These are phyloP conservation scores for Hypoxylon subgilvum DNA, from an alignment of 495 filamentous ascomycete genomes.

Conservation along the genomic window DNA sequence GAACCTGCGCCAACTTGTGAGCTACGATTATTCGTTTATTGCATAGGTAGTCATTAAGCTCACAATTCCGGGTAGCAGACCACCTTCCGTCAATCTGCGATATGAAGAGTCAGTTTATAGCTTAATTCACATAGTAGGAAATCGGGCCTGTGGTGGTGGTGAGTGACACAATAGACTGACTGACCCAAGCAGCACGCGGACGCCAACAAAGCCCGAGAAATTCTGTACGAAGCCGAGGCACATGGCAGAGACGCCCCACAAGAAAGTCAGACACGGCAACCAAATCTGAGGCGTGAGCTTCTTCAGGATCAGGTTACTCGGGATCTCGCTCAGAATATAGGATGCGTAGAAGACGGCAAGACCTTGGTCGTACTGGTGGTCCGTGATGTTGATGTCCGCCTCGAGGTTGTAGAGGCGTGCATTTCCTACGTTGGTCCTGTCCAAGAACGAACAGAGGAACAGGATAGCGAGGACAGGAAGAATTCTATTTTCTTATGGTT, in stretches of 20 bases:
- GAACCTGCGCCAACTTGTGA: constrained; percentile 39
- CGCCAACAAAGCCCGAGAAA: constrained; percentile 75
- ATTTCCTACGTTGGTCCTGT: constrained; percentile 83
- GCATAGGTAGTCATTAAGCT: constrained; percentile 12
- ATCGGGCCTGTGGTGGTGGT: constrained; percentile 1
- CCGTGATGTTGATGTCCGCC: constrained; percentile 66
- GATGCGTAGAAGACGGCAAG: constrained; percentile 62
- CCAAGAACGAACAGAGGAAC: constrained; percentile 70
- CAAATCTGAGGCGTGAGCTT: constrained; percentile 66
- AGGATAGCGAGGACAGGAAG: constrained; percentile 57
- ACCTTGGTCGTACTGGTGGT: constrained; percentile 72
- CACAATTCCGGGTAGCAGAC: constrained; percentile 58
- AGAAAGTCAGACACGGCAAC: constrained; percentile 61
- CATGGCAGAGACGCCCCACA: constrained; percentile 64
- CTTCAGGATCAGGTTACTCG: constrained; percentile 87
- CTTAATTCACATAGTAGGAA: not conserved
- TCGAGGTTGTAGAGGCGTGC: constrained; percentile 77
- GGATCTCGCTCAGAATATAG: constrained; percentile 70
- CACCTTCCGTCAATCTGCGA: constrained; percentile 52
- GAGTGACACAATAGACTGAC: constrained; percentile 27
- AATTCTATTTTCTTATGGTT: constrained; percentile 43
- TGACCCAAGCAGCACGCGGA: constrained; percentile 76
- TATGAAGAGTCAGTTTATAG: constrained; percentile 5
- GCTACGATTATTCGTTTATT: not conserved
- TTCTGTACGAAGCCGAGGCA: constrained; percentile 78